Evolutionary conservation across 2,329 filamentous ascomycete species (phyloP).

Genomic region (Talaromyces sp.): DNA sequence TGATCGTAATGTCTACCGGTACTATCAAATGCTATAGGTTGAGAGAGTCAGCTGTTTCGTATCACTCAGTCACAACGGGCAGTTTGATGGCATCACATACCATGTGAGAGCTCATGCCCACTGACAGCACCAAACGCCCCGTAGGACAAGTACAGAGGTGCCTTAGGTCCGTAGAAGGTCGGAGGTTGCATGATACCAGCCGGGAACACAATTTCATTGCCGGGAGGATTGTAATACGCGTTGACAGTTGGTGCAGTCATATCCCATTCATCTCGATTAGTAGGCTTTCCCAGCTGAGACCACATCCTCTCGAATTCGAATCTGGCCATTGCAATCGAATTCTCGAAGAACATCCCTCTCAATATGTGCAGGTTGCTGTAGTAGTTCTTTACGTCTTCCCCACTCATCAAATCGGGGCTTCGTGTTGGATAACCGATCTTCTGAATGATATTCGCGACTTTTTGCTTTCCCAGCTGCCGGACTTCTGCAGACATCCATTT

Average conservation of each 20-base stretch:
- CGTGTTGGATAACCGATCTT: constrained; percentile 64
- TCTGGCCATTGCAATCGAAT: constrained; percentile 48
- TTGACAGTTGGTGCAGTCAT: constrained; percentile 61
- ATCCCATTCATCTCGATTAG: constrained; percentile 56
- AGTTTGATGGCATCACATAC: constrained; percentile 22
- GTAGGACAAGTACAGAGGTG: constrained; percentile 62
- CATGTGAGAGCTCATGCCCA: constrained; percentile 64
- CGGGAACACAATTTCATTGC: constrained; percentile 66
- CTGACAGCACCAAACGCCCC: constrained; percentile 64
- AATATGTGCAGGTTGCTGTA: constrained; percentile 53
- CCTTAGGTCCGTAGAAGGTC: constrained; percentile 54
- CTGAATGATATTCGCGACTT: constrained; percentile 62
- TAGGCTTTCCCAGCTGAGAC: constrained; percentile 56
- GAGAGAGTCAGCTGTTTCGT: background rate
- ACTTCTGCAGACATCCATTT: constrained; percentile 63
- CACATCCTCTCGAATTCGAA: constrained; percentile 50
- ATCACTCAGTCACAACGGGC: no score
- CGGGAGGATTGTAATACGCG: constrained; percentile 59
- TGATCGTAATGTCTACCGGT: constrained; percentile 61
- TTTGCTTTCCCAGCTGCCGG: constrained; percentile 56
- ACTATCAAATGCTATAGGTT: constrained; percentile 56
- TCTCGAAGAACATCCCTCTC: constrained; percentile 52
- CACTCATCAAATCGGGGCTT: constrained; percentile 58
- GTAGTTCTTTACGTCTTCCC: constrained; percentile 51
- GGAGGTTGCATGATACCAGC: constrained; percentile 67